These are phyloP conservation scores for Flaveria ramosissima DNA, from an alignment of 129 eudicot species.

Conservation along the genomic window DNA sequence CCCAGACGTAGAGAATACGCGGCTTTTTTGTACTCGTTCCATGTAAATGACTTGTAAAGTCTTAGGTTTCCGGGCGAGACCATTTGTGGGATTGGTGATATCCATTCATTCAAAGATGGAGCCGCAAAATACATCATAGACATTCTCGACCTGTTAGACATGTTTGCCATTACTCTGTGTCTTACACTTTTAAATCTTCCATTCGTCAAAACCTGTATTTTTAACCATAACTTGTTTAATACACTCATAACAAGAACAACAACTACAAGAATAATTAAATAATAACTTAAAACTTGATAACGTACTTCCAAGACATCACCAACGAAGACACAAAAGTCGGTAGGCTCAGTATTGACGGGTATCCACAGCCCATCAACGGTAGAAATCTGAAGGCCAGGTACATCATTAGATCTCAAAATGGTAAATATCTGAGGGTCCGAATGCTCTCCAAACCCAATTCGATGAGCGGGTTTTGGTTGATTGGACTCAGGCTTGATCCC, in stretches of 20 bases:
- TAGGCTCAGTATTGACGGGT: constrained; percentile 61
- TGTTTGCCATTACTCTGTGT: constrained; percentile 73
- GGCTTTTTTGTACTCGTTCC: constrained; percentile 68
- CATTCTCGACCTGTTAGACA: constrained; percentile 49
- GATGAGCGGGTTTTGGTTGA: constrained; percentile 15
- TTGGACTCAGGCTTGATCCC: constrained; percentile 26
- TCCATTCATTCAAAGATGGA: constrained; percentile 53
- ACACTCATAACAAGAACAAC: not conserved
- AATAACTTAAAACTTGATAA: not conserved
- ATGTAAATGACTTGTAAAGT: constrained; percentile 64
- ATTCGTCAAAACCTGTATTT: constrained; percentile 73
- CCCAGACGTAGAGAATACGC: constrained; percentile 56
- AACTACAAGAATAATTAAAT: not conserved
- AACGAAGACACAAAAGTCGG: constrained; percentile 69
- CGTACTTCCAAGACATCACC: constrained; percentile 82
- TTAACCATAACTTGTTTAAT: not conserved
- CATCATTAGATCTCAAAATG: constrained; percentile 77
- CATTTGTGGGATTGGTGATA: constrained; percentile 59
- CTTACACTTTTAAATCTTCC: constrained; percentile 77
- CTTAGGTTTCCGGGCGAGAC: constrained; percentile 36
- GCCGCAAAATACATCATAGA: constrained; percentile 90
- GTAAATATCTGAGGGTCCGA: constrained; percentile 95
- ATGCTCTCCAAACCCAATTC: constrained; percentile 97
- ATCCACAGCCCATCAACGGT: constrained; percentile 73
- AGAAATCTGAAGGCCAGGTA: constrained; percentile 76